Evolutionary conservation across 2,329 filamentous ascomycete species (phyloP), one percentile per base, ranked within the genome.

Genomic region (Claviceps sorghi): DNA sequence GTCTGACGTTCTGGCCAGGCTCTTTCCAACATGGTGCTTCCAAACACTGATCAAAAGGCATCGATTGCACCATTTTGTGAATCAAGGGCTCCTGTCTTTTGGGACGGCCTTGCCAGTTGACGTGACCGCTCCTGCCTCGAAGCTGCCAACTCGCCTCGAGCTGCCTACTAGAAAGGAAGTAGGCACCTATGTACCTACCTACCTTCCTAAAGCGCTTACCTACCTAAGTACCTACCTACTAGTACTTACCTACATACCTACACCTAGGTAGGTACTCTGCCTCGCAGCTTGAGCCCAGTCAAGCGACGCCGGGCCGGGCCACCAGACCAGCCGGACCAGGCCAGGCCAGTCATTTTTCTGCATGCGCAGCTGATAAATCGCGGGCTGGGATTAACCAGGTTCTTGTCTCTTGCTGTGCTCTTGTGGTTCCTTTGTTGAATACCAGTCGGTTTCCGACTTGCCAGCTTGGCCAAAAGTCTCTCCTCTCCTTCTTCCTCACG

Each of bases 331-430:
- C 36, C 36, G 1, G 36, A 6, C 36, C 36, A 38, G 36, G 40
- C 19, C 21, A 32, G 38, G 10, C 51, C 52, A 50, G 51, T 50
- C 52, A 53, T 34, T 42, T 42, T 53, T 42, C 10, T 52, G 51
- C 47, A 29, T 56, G 56, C 55, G 58, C 59, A 58, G 56, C 58
- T 61, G 57, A 62, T 64, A 62, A 65, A 65, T 62, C 61, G 60
- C 50, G 49, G 58, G 55, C 58, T 57, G 58, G 56, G 36, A 47
- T 49, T 36, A 41, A 22, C 32, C 42, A 45, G 22, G 29, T 52
- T 53, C 41, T 32, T 45, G 46, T n/a, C 36, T n/a, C 15, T 38
- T 38, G 36, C 36, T 38, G 36, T 17, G 17, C 36, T n/a, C 36
- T 45, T n/a, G 47, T 36, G 40, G 19, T 43, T 48, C 22, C 45